phyloP scores from a whole-genome alignment of 805 yeast species.

The Kurtzmaniella cleridarum region DNA sequence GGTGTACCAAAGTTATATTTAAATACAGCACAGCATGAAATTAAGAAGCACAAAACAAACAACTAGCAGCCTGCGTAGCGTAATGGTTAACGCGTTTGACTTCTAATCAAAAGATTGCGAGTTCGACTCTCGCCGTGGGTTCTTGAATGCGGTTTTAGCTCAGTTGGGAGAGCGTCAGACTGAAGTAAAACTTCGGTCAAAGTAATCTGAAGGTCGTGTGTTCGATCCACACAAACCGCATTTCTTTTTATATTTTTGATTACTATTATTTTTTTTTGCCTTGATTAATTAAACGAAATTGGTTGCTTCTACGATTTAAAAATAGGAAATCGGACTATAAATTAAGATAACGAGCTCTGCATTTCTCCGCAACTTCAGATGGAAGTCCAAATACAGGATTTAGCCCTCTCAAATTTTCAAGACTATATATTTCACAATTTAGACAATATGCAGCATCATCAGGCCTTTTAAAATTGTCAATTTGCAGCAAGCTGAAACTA shows the following conservation, averaged over 20 bases:
- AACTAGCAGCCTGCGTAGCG: slow-evolving; percentile 47
- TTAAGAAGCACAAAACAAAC: not conserved
- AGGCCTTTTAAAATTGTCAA: not conserved
- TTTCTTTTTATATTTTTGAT: slow-evolving; percentile 12
- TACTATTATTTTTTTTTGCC: not conserved
- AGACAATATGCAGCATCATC: slow-evolving; percentile 2
- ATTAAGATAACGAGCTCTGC: slow-evolving; percentile 12
- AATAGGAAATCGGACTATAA: no score
- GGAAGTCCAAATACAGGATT: slow-evolving; percentile 64
- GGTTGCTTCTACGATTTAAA: not conserved
- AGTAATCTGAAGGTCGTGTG: slow-evolving; percentile 79
- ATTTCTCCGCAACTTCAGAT: slow-evolving; percentile 28
- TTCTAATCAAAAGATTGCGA: slow-evolving; percentile 62
- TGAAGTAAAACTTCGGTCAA: slow-evolving; percentile 28
- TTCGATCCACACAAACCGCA: slow-evolving; percentile 80
- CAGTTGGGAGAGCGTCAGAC: slow-evolving; percentile 37
- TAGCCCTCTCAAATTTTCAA: slow-evolving; percentile 16
- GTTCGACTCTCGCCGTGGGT: slow-evolving; percentile 55
- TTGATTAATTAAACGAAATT: not conserved
- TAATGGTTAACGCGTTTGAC: slow-evolving; percentile 66
- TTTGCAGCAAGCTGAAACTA: slow-evolving; percentile 15
- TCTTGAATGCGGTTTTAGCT: slow-evolving; percentile 29
- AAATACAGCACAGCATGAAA: no score
- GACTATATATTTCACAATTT: not conserved
- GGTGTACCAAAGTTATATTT: no score